Evolutionary conservation across 2,329 filamentous ascomycete genomes (phyloP).

Genomic region (Penicillium sp.): DNA sequence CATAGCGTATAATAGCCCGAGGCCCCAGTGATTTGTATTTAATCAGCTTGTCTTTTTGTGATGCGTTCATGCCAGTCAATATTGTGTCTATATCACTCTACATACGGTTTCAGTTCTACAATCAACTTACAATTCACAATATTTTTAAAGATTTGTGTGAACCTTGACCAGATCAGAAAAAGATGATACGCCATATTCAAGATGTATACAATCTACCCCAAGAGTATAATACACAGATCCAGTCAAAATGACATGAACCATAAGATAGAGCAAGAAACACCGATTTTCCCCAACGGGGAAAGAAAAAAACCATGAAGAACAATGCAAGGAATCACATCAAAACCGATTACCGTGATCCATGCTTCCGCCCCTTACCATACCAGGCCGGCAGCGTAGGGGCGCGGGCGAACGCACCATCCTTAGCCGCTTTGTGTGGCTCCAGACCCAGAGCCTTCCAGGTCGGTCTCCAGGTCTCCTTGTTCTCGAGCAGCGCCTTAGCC

Average conservation of each 20-base stretch:
- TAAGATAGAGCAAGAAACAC: constrained; percentile 14
- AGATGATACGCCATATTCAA: constrained; percentile 5
- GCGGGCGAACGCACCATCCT: constrained; percentile 2
- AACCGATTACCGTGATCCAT: constrained; percentile 7
- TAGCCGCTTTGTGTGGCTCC: constrained; percentile 22
- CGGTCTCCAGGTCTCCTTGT: constrained; percentile 54
- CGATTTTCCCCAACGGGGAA: constrained; percentile 9
- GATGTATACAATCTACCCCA: constrained; percentile 11
- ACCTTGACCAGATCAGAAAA: constrained; percentile 8
- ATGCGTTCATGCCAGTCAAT: constrained; percentile 6
- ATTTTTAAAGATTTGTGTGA: neutral
- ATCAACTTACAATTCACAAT: neutral
- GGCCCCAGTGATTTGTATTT: constrained; percentile 6
- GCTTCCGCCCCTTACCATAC: constrained; percentile 8
- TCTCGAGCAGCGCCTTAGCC: constrained; percentile 55
- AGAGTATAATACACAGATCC: constrained; percentile 10
- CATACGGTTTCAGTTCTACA: neutral
- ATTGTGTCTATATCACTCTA: constrained; percentile 8
- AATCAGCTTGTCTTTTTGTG: constrained; percentile 3
- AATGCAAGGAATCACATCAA: constrained; percentile 8
- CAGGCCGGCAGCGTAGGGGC: constrained; percentile 5
- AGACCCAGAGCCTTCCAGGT: constrained; percentile 40
- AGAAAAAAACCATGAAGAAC: constrained; percentile 10
- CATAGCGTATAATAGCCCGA: constrained; percentile 14
- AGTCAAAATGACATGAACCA: constrained; percentile 9